A percentile compares a stretch with the other conserved stretches of the same genome.
These are phyloP conservation scores for Neurospora sp. DNA, from an alignment of 495 filamentous ascomycete genomes.

Conservation along the genomic window DNA sequence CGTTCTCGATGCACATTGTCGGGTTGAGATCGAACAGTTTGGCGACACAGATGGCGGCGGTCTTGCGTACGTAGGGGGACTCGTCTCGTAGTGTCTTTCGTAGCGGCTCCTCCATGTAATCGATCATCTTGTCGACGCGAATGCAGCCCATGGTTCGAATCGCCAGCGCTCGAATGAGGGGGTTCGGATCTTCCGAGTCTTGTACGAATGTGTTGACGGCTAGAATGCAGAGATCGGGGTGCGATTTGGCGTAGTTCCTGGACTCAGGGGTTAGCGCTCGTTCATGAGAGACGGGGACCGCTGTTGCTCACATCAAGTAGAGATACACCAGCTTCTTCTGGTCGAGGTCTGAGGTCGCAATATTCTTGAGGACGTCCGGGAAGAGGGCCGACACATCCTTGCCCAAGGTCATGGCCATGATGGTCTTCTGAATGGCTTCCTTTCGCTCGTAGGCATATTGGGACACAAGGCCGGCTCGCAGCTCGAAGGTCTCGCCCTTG, in stretches of 20 bases:
- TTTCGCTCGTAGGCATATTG: slow-evolving; percentile 99
- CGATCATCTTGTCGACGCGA: slow-evolving; percentile 97
- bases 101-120: slow-evolving; percentile 98
- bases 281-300: neutral
- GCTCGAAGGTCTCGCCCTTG: slow-evolving; percentile 97
- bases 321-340: slow-evolving; percentile 99
- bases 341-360: slow-evolving; percentile 87
- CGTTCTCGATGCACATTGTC: slow-evolving; percentile 86
- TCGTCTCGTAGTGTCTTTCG: slow-evolving; percentile 95
- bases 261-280: slow-evolving; percentile 11
- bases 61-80: slow-evolving; percentile 97
- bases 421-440: slow-evolving; percentile 98
- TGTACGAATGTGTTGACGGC: slow-evolving; percentile 99
- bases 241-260: slow-evolving; percentile 99
- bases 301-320: slow-evolving; percentile 74
- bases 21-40: slow-evolving; percentile 96
- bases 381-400: slow-evolving; percentile 98
- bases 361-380: slow-evolving; percentile 97
- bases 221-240: slow-evolving; percentile 97
- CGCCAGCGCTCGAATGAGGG: slow-evolving; percentile 84
- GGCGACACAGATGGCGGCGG: slow-evolving; percentile 92
- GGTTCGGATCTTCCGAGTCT: slow-evolving; percentile 98
- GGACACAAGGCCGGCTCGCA: slow-evolving; percentile 93
- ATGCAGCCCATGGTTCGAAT: slow-evolving; percentile 99
- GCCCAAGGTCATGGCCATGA: slow-evolving; percentile 98